These are phyloP conservation scores for Yamadazyma phyllophila DNA, from an alignment of 805 yeast genomes.

Conservation along the genomic window DNA sequence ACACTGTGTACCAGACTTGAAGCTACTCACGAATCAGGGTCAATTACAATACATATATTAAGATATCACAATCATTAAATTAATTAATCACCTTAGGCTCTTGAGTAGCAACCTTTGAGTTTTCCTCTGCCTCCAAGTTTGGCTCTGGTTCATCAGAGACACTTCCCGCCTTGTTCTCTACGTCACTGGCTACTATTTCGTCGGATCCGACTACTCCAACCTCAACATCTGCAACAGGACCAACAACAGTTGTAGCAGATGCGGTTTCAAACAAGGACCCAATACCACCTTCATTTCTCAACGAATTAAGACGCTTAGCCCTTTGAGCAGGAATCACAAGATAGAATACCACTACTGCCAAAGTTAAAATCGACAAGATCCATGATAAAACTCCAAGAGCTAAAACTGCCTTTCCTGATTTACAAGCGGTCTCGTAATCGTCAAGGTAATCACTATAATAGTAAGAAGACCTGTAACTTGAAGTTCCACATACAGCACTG, in stretches of 20 bases:
- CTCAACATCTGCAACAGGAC: neutral
- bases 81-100: neutral
- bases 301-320: neutral
- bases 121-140: neutral
- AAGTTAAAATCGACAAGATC: conserved; percentile 19
- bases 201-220: neutral
- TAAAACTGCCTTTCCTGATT: conserved; percentile 21
- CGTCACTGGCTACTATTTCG: neutral
- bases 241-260: neutral
- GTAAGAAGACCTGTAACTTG: neutral
- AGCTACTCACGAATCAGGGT: no score
- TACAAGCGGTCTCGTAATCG: conserved; percentile 15
- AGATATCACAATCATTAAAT: neutral
- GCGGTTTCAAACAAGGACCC: conserved; percentile 2
- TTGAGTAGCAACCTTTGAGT: neutral
- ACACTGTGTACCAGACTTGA: no score
- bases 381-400: conserved; percentile 21
- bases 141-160: neutral
- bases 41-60: no score
- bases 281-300: neutral
- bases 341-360: conserved; percentile 16
- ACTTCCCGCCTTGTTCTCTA: neutral
- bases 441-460: neutral
- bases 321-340: conserved; percentile 17
- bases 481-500: conserved; percentile 5